These are phyloP conservation scores for Knufia fluminis DNA, from an alignment of 2,329 filamentous ascomycete species.

Conservation along the genomic window DNA sequence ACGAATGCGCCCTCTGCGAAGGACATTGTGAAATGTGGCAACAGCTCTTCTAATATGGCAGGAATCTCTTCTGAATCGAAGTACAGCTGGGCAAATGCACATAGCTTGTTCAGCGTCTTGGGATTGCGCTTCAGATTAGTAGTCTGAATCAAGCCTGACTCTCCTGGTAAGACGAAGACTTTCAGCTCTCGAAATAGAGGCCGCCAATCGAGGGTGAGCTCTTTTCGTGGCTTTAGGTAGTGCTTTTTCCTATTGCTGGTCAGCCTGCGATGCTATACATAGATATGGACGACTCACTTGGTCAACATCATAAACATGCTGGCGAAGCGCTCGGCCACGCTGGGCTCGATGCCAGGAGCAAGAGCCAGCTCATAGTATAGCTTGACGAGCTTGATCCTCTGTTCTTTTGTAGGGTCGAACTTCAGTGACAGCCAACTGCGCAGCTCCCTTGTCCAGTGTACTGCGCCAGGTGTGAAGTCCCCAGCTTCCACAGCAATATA, in stretches of 20 bases:
- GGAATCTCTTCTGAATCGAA: constrained; percentile 83
- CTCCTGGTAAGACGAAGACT: constrained; percentile 74
- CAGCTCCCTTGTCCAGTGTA: constrained; percentile 96
- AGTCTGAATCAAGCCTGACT: constrained; percentile 57
- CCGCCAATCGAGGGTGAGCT: constrained; percentile 86
- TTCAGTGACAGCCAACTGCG: constrained; percentile 92
- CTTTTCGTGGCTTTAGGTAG: constrained; percentile 82
- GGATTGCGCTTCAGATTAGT: constrained; percentile 57
- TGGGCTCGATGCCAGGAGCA: constrained; percentile 76
- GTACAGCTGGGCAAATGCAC: constrained; percentile 81
- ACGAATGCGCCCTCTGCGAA: constrained; percentile 88
- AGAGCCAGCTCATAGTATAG: constrained; percentile 91
- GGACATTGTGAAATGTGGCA: constrained; percentile 86
- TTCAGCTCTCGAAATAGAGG: constrained; percentile 91
- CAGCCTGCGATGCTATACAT: constrained; percentile 23
- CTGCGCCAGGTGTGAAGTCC: constrained; percentile 84
- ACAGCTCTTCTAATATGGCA: constrained; percentile 68
- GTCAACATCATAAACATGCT: constrained; percentile 94
- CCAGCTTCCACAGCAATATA: constrained; percentile 87
- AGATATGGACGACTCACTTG: constrained; percentile 53
- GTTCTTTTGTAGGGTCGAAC: constrained; percentile 84
- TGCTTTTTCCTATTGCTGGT: constrained; percentile 65
- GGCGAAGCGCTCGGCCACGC: constrained; percentile 77
- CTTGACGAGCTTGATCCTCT: constrained; percentile 73
- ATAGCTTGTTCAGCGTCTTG: constrained; percentile 75